Percentiles rank a stretch among this genome's conserved stretches.
Evolutionary conservation across 192 early-diverging fungal species (phyloP).

Genomic region (Rhizoclosmatium sp.): DNA sequence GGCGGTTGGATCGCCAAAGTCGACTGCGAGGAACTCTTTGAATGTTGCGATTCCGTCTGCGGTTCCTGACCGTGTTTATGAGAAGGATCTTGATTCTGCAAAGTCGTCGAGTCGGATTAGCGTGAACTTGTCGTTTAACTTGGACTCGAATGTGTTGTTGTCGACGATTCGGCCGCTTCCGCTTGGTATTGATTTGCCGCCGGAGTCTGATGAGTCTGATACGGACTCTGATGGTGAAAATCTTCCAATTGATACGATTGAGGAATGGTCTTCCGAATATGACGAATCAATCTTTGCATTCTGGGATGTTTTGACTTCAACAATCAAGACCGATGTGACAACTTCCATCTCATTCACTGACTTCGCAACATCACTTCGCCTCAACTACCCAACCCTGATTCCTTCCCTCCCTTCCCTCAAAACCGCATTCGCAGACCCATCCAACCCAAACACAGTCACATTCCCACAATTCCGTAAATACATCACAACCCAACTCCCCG

Average conservation of each 20-base stretch:
- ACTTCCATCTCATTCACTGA: conserved; percentile 7
- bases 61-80: background rate
- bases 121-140: conserved; percentile 21
- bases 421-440: conserved; percentile 3
- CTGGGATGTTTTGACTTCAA: conserved; percentile 19
- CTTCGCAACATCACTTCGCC: background rate
- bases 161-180: conserved; percentile 21
- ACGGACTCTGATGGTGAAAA: background rate
- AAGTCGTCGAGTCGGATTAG: conserved; percentile 1
- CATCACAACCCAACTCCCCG: conserved; percentile 8
- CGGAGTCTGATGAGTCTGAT: background rate
- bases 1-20: background rate
- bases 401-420: conserved; percentile 11
- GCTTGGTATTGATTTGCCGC: conserved; percentile 39
- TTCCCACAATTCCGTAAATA: conserved; percentile 8
- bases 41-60: background rate
- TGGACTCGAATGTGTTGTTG: conserved; percentile 14
- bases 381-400: conserved; percentile 19
- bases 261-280: conserved; percentile 8
- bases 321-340: background rate
- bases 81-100: background rate
- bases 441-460: background rate
- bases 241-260: background rate
- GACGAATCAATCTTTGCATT: conserved; percentile 18
- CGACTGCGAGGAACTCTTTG: background rate